phyloP scores from a whole-genome alignment of 305 asterid species.

The Fraxinus dipetala region DNA sequence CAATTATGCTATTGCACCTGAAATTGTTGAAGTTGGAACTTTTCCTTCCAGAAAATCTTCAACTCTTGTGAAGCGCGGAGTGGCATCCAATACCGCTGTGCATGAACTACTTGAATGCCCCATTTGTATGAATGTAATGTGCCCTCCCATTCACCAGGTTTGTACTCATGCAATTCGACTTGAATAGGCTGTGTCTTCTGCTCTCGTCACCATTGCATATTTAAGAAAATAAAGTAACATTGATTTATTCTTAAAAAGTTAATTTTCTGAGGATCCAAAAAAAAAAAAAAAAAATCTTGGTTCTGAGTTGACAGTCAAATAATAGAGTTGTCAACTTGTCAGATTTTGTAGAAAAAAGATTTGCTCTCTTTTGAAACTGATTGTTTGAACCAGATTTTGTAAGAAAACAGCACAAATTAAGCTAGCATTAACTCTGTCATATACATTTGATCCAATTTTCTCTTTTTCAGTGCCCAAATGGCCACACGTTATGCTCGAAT shows the following conservation, averaged over 20 bases:
- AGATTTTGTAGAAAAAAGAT: background rate
- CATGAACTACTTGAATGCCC: constrained; percentile 85
- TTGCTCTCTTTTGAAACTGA: background rate
- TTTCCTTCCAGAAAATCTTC: constrained; percentile 49
- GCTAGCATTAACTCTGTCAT: background rate
- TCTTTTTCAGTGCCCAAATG: constrained; percentile 71
- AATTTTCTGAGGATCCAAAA: background rate
- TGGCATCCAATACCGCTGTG: constrained; percentile 55
- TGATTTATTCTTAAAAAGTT: constrained; percentile 7
- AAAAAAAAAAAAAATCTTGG: background rate
- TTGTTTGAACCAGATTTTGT: background rate
- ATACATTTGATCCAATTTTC: background rate
- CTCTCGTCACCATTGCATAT: background rate
- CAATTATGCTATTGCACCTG: constrained; percentile 47
- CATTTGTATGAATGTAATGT: constrained; percentile 63
- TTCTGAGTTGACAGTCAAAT: background rate
- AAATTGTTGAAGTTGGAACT: constrained; percentile 43
- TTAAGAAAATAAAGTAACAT: constrained; percentile 3
- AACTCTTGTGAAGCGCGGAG: constrained; percentile 38
- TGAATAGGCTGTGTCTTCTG: background rate
- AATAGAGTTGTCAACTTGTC: constrained; percentile 2
- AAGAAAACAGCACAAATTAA: background rate
- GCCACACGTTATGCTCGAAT: constrained; percentile 76
- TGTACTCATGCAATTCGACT: constrained; percentile 14
- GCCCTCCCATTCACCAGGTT: constrained; percentile 92